Evolutionary conservation across 768 basidiomycete genomes (phyloP), one percentile per base, ranked within the genome.

Genomic region (Suillus variegatus): DNA sequence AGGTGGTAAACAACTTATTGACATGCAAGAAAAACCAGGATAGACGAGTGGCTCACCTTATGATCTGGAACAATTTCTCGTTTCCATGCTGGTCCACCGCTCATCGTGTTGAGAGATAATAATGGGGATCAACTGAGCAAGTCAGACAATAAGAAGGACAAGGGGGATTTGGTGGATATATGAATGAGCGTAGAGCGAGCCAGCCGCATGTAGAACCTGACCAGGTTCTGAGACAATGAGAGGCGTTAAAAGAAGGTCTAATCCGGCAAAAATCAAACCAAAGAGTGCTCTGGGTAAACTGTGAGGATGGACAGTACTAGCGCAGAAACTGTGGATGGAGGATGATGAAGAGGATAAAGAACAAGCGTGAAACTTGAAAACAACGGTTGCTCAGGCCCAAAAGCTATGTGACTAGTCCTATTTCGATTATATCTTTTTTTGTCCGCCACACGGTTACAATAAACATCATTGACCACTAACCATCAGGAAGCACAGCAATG

Each of bases 41-140:
- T n/a, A 22, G 40, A 14, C 43, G 32, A 63, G 52, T 36, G 46
- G 67, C 82, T 63, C 67, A 95, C 97, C 86, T 99, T 99, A 81
- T 99, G 97, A 81, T 98, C 97, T 63, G 93, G 94, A 54, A 98
- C 95, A 71, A 92, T 86, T 84, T 98, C 97, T 74, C 95, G 86
- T 83, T 99, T 99, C 97, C 96, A 97, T 70, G 92, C 88, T 51
- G 91, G 83, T 72, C 88, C 93, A 70, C 88, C 86, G 64, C 66
- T 61, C 75, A 76, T 76, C 58, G 66, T 73, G 58, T 12, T 44
- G 41, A 8, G 57, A 60, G 41, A 46, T 67, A 55, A 61, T 68
- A 55, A 60, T 40, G 57, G 64, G 44, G 36, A 57, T 70, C 64
- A 65, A 66, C 54, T n/a, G 67, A 67, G 67, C 41, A 70, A 62